Base-by-base conservation (phyloP, 208 protist genomes). In the Wallacemonas sp. region DNA sequence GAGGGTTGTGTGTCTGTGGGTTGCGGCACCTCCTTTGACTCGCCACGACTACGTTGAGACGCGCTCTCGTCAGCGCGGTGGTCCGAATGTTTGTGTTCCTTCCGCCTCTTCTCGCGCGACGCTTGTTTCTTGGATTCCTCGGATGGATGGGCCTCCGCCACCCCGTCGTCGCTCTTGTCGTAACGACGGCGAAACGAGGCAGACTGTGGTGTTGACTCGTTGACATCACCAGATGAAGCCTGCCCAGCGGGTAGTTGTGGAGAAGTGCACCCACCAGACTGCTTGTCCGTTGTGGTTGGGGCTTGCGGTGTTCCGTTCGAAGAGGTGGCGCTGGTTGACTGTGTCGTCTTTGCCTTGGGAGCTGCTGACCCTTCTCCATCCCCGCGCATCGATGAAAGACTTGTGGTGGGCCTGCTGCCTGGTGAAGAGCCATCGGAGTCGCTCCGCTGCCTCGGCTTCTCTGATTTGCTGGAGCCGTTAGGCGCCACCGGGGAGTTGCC, bases 71-170 rank as follows among this genome's bases (percentile, higher is more conserved):
- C n/a, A n/a, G n/a, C n/a, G n/a, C n/a, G n/a, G n/a, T n/a, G n/a
- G n/a, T n/a, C n/a, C 26, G 21, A 8, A 8, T 8, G 51, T 27
- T 58, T 58, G 15, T 8, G 51, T n/a, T 58, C 51, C 28, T 58
- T 58, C 30, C 30, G 51, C 3, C 51, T 26, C 51, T 58, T 58
- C 51, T 58, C 51, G 24, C 30, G 24, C 42, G 42, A 21, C 15
- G 26, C 15, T n/a, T 58, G 30, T 14, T 58, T 58, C n/a, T 14
- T 1, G 30, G 15, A 5, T n/a, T 58, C n/a, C n/a, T n/a, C n/a
- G n/a, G n/a, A n/a, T n/a, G n/a, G n/a, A n/a, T n/a, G n/a, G n/a
- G n/a, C n/a, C n/a, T n/a, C n/a, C n/a, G n/a, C n/a, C n/a, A n/a
- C n/a, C n/a, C n/a, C n/a, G n/a, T 30, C 41, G 11, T 75, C 39